Percentiles rank a stretch among this genome's conserved stretches.
phyloP scores from a whole-genome alignment of 2,329 filamentous ascomycete species.

The Neocucurbitaria cava region DNA sequence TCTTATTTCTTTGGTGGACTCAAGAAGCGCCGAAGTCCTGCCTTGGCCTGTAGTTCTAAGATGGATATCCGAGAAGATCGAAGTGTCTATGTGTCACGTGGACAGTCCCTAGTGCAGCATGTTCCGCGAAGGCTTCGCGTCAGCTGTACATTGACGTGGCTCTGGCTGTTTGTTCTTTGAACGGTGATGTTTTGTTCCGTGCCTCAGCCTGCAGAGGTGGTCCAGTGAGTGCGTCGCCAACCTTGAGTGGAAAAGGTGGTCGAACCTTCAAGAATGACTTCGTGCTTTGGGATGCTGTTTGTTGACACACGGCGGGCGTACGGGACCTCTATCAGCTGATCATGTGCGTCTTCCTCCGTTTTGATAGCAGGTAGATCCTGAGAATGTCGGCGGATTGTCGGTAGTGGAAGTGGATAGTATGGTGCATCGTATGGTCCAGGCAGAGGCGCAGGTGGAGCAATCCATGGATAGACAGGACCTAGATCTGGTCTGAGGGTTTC shows the following conservation, averaged over 20 bases:
- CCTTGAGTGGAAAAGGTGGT: slow-evolving; percentile 38
- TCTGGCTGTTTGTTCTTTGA: slow-evolving; percentile 1
- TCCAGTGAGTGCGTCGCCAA: slow-evolving; percentile 47
- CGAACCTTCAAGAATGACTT: slow-evolving; percentile 29
- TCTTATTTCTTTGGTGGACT: too few relatives aligned
- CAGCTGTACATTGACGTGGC: not conserved
- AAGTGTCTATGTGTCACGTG: not conserved
- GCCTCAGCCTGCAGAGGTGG: slow-evolving; percentile 37
- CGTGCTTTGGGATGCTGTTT: slow-evolving; percentile 20
- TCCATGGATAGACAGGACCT: slow-evolving; percentile 43
- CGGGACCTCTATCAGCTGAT: slow-evolving; percentile 19
- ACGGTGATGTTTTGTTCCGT: not conserved
- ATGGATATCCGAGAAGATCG: not conserved
- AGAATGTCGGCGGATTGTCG: slow-evolving; percentile 31
- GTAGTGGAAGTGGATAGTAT: slow-evolving; percentile 42
- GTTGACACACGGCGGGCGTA: slow-evolving; percentile 39
- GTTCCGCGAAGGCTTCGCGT: not conserved
- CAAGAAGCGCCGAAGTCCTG: slow-evolving; percentile 14
- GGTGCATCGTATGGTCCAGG: slow-evolving; percentile 46
- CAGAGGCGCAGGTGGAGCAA: slow-evolving; percentile 35
- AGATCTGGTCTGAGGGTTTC: slow-evolving; percentile 24
- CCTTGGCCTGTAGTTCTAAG: not conserved
- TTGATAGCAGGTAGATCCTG: slow-evolving; percentile 10
- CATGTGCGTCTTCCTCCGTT: slow-evolving; percentile 8
- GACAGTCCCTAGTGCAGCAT: not conserved